A percentile compares a stretch with the other conserved stretches of the same genome.
Evolutionary conservation across 176 grass and related monocot genomes (phyloP).

Genomic region (Canna indica): DNA sequence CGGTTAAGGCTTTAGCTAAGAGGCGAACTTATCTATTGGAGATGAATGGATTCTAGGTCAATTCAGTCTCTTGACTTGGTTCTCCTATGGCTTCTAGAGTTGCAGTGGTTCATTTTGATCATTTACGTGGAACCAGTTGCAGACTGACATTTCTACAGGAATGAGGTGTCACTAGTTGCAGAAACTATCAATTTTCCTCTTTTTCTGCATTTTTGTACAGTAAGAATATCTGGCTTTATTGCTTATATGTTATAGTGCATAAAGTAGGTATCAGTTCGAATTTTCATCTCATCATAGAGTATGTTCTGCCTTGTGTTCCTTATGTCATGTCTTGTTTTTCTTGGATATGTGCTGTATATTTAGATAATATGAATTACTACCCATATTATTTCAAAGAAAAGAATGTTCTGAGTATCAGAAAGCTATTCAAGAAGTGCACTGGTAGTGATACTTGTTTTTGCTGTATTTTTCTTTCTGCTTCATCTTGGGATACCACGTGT

Average conservation of each 20-base stretch:
- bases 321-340: neutral
- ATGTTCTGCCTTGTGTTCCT: neutral
- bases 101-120: neutral
- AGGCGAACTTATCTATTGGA: slow-evolving; percentile 66
- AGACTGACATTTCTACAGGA: neutral
- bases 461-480: neutral
- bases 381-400: neutral
- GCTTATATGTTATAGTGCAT: neutral
- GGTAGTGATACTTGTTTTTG: neutral
- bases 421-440: neutral
- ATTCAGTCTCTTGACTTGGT: neutral
- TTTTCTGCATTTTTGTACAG: neutral
- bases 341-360: neutral
- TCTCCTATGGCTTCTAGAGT: slow-evolving; percentile 2
- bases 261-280: neutral
- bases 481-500: neutral
- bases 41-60: slow-evolving; percentile 72
- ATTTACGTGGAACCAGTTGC: neutral
- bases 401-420: too few relatives aligned
- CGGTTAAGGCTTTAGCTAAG: slow-evolving; percentile 46
- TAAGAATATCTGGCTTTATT: neutral
- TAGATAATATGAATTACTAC: neutral
- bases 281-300: neutral
- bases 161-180: neutral
- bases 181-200: neutral